Evolutionary conservation across 2,329 filamentous ascomycete genomes (phyloP).

Genomic region (Alternaria incomplexa): DNA sequence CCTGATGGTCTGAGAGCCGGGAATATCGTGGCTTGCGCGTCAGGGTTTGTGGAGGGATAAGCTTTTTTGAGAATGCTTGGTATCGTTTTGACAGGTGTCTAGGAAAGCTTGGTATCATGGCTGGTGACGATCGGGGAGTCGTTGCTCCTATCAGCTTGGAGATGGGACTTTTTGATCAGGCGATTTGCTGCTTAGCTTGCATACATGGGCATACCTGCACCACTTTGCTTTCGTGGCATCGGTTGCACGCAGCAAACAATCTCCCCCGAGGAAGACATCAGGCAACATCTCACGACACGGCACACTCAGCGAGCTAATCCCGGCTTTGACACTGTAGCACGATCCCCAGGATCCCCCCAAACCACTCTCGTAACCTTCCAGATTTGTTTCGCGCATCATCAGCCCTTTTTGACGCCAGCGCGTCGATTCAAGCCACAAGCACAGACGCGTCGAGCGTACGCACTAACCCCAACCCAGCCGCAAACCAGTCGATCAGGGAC

Average conservation of each 20-base stretch:
- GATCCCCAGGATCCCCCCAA: not conserved
- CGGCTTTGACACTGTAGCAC: not conserved
- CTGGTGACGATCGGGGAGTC: not conserved
- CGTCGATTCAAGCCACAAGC: not conserved
- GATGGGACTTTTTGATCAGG: not conserved
- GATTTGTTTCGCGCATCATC: not conserved
- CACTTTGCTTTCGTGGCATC: not conserved
- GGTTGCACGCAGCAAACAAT: not conserved
- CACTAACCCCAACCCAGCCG: not conserved
- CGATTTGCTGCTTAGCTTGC: not conserved
- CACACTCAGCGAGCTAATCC: not conserved
- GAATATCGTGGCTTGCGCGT: not conserved
- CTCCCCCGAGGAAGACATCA: not conserved
- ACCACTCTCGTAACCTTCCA: not conserved
- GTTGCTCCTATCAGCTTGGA: not conserved
- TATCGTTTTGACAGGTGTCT: not conserved
- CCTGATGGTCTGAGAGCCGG: not conserved
- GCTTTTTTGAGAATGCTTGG: not conserved
- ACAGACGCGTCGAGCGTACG: not conserved
- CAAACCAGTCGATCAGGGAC: not conserved
- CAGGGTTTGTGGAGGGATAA: not conserved
- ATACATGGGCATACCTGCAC: not conserved
- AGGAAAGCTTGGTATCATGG: slow-evolving; percentile 5
- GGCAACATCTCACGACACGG: not conserved
- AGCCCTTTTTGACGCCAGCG: not conserved